A percentile compares a stretch with the other conserved stretches of the same genome.
Conservation (phyloP, 2,329 filamentous ascomycete species). For the Aplosporella prunicola region DNA sequence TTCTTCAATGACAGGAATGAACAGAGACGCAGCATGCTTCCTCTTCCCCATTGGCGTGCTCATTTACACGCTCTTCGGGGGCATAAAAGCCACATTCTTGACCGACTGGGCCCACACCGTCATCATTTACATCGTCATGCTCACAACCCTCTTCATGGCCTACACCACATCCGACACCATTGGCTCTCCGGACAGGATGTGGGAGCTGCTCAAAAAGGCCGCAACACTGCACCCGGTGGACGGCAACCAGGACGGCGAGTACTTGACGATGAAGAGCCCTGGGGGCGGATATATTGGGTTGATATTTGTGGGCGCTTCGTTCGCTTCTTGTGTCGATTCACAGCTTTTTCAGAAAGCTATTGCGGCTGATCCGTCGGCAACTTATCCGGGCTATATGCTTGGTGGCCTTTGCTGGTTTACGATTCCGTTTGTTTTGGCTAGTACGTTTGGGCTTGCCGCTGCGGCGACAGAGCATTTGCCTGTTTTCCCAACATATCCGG, state of each 20-base stretch:
- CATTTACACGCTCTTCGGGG: slow-evolving; percentile 20
- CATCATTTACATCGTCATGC: slow-evolving; percentile 41
- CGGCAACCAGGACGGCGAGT: slow-evolving; percentile 46
- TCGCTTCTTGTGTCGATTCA: slow-evolving; percentile 5
- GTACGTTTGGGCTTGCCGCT: slow-evolving; percentile 37
- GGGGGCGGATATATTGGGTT: slow-evolving; percentile 22
- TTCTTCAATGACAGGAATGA: slow-evolving; percentile 18
- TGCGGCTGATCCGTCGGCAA: slow-evolving; percentile 6
- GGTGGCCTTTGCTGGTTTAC: slow-evolving; percentile 41
- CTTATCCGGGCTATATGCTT: slow-evolving; percentile 21
- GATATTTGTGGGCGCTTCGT: slow-evolving; percentile 9
- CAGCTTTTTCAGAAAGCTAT: slow-evolving; percentile 9
- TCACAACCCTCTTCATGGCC: slow-evolving; percentile 45
- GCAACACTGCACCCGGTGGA: slow-evolving; percentile 37
- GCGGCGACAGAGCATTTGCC: slow-evolving; percentile 36
- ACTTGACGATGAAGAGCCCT: slow-evolving; percentile 48
- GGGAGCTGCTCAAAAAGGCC: slow-evolving; percentile 40
- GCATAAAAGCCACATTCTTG: slow-evolving; percentile 18
- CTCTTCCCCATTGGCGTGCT: slow-evolving; percentile 20
- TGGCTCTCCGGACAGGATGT: slow-evolving; percentile 40
- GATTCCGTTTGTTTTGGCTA: slow-evolving; percentile 39
- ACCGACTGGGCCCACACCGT: slow-evolving; percentile 3
- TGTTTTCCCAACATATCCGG: slow-evolving; percentile 35
- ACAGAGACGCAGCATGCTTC: slow-evolving; percentile 16
- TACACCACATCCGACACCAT: slow-evolving; percentile 39